Percentiles rank a stretch among this genome's conserved stretches.
phyloP scores from a whole-genome alignment of 2,329 filamentous ascomycete genomes.

The Emericellopsis atlantica region DNA sequence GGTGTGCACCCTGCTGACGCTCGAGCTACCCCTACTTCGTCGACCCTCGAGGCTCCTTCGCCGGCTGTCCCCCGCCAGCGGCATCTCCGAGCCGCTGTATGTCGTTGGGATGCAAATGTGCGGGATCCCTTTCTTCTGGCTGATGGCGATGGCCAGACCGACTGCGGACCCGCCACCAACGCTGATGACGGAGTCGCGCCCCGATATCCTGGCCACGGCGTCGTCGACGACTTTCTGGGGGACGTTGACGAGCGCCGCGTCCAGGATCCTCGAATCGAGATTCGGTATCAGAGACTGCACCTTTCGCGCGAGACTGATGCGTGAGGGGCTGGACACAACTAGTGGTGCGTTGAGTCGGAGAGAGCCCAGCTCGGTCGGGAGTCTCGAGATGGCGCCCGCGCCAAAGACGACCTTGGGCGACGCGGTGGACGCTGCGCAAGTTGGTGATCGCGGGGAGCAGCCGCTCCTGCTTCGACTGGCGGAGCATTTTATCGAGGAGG shows the following conservation, averaged over 20 bases:
- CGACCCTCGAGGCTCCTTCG: not conserved
- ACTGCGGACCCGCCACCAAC: constrained; percentile 52
- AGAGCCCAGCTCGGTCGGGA: constrained; percentile 19
- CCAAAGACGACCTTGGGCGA: constrained; percentile 22
- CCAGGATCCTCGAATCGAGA: constrained; percentile 17
- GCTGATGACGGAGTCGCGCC: constrained; percentile 44
- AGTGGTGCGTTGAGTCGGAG: constrained; percentile 19
- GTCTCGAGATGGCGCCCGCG: constrained; percentile 14
- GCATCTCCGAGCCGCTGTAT: constrained; percentile 48
- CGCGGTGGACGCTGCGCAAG: constrained; percentile 1
- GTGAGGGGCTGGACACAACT: constrained; percentile 24
- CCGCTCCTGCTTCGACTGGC: not conserved
- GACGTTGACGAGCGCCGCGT: constrained; percentile 16
- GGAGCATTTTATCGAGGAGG: not conserved
- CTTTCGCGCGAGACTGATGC: constrained; percentile 17
- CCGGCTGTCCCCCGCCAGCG: constrained; percentile 11
- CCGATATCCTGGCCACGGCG: constrained; percentile 13
- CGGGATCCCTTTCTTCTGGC: constrained; percentile 36
- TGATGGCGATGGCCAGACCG: constrained; percentile 43
- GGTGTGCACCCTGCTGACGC: not conserved
- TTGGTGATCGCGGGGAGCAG: not conserved
- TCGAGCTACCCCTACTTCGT: not conserved
- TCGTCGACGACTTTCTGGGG: constrained; percentile 13
- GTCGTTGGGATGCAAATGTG: constrained; percentile 49
- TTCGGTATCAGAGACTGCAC: constrained; percentile 20